A percentile compares a stretch with the other conserved stretches of the same genome.
Conservation (phyloP, 108 stramenopile genomes). For the Cyclotella distinguenda region DNA sequence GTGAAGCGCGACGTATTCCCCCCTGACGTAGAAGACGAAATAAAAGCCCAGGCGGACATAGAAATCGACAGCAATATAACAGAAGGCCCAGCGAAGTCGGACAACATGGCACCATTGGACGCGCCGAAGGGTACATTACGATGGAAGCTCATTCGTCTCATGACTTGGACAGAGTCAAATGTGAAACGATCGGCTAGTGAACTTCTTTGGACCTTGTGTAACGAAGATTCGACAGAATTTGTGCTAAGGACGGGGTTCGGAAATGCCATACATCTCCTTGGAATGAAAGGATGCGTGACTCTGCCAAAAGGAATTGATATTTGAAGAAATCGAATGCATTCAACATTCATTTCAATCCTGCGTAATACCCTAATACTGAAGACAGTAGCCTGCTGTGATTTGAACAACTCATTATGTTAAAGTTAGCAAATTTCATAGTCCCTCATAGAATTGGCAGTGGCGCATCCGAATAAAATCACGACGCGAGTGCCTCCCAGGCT, state of each 20-base stretch:
- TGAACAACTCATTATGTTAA: too few relatives aligned
- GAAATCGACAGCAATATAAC: conserved; percentile 37
- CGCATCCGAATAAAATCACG: too few relatives aligned
- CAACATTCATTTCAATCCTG: neutral
- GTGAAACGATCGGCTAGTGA: conserved; percentile 77
- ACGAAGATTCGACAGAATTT: conserved; percentile 66
- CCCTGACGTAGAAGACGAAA: conserved; percentile 40
- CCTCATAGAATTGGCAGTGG: too few relatives aligned
- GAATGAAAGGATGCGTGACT: conserved; percentile 68
- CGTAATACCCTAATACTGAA: neutral
- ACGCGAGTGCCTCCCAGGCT: too few relatives aligned
- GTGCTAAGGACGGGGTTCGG: conserved; percentile 76
- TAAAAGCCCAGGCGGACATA: conserved; percentile 14
- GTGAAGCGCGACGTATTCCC: conserved; percentile 70
- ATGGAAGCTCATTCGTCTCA: conserved; percentile 63
- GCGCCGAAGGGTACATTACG: conserved; percentile 75
- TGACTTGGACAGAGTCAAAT: conserved; percentile 77
- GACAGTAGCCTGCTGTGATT: too few relatives aligned
- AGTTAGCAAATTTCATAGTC: too few relatives aligned
- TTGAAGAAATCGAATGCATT: neutral
- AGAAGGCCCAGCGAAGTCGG: conserved; percentile 30
- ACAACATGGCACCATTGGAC: conserved; percentile 81
- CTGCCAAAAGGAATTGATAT: conserved; percentile 50
- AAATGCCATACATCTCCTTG: conserved; percentile 77
- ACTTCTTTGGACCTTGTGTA: conserved; percentile 79